Evolutionary conservation across 345 rosid species (phyloP).

Genomic region (Carallia pectinifolia): DNA sequence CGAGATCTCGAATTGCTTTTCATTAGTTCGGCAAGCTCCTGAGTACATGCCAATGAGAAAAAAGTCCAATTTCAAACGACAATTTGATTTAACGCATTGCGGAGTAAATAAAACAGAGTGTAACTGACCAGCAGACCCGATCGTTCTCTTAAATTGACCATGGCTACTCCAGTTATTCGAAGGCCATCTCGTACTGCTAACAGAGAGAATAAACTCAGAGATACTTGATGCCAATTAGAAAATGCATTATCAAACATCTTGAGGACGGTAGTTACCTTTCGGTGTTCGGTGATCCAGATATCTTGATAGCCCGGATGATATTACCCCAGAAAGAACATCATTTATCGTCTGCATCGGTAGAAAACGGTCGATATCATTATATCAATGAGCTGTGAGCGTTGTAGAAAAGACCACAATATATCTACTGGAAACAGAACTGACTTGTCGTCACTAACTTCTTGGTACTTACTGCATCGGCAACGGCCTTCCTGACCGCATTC

Average conservation of each 20-base stretch:
- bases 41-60: background rate
- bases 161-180: constrained; percentile 49
- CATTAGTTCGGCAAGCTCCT: constrained; percentile 44
- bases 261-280: constrained; percentile 25
- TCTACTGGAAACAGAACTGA: too few relatives aligned
- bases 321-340: constrained; percentile 57
- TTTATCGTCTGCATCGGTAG: constrained; percentile 49
- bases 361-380: background rate
- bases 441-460: too few relatives aligned
- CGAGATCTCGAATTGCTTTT: constrained; percentile 18
- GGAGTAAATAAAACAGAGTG: too few relatives aligned
- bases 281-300: constrained; percentile 50
- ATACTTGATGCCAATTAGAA: background rate
- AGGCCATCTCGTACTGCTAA: constrained; percentile 40
- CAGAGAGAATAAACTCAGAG: background rate
- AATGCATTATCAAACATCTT: background rate
- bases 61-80: too few relatives aligned
- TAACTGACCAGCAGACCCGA: constrained; percentile 41
- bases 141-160: constrained; percentile 57
- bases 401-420: too few relatives aligned
- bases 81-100: too few relatives aligned
- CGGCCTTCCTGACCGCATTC: constrained; percentile 46
- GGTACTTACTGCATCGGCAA: constrained; percentile 39
- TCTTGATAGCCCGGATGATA: constrained; percentile 46
- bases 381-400: background rate